Evolutionary conservation across 805 yeast genomes (phyloP).

Genomic region (Starmera quercuum): DNA sequence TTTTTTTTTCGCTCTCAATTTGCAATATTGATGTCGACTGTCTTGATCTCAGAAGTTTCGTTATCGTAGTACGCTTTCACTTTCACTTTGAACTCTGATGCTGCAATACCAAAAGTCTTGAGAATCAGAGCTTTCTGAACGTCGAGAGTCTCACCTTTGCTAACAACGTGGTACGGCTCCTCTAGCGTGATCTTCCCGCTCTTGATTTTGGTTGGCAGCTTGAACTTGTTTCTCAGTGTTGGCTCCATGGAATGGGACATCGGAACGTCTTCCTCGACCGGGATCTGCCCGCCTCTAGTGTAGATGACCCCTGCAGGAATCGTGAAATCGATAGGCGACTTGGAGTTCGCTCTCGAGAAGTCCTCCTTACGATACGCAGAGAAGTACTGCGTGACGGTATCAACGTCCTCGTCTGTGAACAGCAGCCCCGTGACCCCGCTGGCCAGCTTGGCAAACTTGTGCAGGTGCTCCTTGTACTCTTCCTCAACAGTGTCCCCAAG

Average conservation of each 20-base stretch:
- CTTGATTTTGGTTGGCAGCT: constrained; percentile 86
- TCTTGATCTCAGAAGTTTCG: constrained; percentile 32
- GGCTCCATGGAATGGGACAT: constrained; percentile 95
- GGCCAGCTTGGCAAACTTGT: constrained; percentile 53
- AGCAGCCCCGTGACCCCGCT: constrained; percentile 81
- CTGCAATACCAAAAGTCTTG: constrained; percentile 94
- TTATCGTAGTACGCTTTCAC: constrained; percentile 72
- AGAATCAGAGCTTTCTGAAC: constrained; percentile 86
- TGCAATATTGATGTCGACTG: constrained; percentile 27
- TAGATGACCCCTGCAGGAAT: constrained; percentile 89
- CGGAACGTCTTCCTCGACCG: constrained; percentile 90
- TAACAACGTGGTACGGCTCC: constrained; percentile 74
- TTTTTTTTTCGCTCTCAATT: too few species aligned
- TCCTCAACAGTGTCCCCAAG: constrained; percentile 82
- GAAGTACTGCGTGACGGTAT: constrained; percentile 88
- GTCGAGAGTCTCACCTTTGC: constrained; percentile 71
- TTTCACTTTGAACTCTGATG: constrained; percentile 80
- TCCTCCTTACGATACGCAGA: constrained; percentile 70
- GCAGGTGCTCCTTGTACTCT: constrained; percentile 82
- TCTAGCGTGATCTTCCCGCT: constrained; percentile 79
- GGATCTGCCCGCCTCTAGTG: constrained; percentile 91
- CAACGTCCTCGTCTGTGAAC: constrained; percentile 82
- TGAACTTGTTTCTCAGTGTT: constrained; percentile 79
- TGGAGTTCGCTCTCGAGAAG: constrained; percentile 84
- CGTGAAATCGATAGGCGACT: constrained; percentile 73